Percentiles rank a stretch among this genome's conserved stretches.
phyloP scores from a whole-genome alignment of 2,329 filamentous ascomycete genomes.

The Alternaria incomplexa region DNA sequence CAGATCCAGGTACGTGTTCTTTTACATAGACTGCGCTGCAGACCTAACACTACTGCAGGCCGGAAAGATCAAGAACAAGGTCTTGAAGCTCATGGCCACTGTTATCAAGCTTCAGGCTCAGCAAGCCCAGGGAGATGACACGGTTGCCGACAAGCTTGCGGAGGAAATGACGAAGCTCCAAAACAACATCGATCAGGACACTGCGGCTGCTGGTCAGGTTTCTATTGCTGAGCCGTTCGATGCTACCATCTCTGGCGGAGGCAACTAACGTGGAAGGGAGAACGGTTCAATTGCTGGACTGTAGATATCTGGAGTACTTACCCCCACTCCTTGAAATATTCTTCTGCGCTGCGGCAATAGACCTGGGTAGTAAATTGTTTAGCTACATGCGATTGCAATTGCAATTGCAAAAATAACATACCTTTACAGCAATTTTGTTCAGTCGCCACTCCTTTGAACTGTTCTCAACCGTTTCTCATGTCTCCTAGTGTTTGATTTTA shows the following conservation, averaged over 20 bases:
- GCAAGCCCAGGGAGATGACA: slow-evolving; percentile 58
- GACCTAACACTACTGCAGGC: slow-evolving; percentile 40
- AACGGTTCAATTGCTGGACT: background rate
- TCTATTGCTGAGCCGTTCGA: slow-evolving; percentile 44
- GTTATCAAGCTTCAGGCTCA: slow-evolving; percentile 60
- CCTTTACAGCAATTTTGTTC: background rate
- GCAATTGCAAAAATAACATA: background rate
- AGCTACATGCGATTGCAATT: background rate
- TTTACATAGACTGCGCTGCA: background rate
- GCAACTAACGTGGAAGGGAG: background rate
- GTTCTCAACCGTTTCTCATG: background rate
- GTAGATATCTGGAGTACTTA: no score
- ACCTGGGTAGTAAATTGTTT: background rate
- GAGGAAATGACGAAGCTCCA: slow-evolving; percentile 60
- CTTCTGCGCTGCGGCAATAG: background rate
- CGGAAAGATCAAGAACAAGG: slow-evolving; percentile 68
- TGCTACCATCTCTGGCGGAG: slow-evolving; percentile 34
- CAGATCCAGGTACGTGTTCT: slow-evolving; percentile 47
- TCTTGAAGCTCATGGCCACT: slow-evolving; percentile 63
- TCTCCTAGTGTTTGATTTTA: background rate
- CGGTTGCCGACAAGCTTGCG: slow-evolving; percentile 52
- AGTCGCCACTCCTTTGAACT: background rate
- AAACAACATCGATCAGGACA: slow-evolving; percentile 60
- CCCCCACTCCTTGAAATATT: background rate
- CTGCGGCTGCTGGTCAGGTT: slow-evolving; percentile 54